Evolutionary conservation across 305 asterid genomes (phyloP).

Genomic region (Caryopteris hybrid): DNA sequence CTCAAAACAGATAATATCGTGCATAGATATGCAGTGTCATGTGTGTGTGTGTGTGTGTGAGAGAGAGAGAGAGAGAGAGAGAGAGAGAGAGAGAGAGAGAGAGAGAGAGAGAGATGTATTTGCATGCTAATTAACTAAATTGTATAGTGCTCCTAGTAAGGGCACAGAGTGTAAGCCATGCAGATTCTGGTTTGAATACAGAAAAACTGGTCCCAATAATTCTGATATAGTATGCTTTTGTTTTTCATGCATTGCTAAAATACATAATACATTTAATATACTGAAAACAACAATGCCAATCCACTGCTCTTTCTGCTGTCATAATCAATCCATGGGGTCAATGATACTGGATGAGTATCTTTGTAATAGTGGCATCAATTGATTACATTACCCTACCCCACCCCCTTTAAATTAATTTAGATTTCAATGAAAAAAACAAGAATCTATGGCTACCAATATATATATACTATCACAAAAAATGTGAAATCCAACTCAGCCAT

Average conservation of each 20-base stretch:
- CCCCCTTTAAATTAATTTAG: too few species aligned
- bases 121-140: neutral
- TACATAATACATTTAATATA: conserved; percentile 21
- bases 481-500: conserved; percentile 38
- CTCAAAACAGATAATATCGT: too few species aligned
- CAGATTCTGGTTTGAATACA: conserved; percentile 20
- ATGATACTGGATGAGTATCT: conserved; percentile 30
- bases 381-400: conserved; percentile 25
- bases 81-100: neutral
- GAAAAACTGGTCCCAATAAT: conserved; percentile 32
- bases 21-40: too few species aligned
- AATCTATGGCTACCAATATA: conserved; percentile 25
- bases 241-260: conserved; percentile 22
- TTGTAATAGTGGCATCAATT: conserved; percentile 24
- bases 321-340: conserved; percentile 35
- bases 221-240: conserved; percentile 22
- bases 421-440: neutral
- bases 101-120: neutral
- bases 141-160: conserved; percentile 18
- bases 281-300: conserved; percentile 34
- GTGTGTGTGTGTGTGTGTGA: too few species aligned
- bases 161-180: conserved; percentile 30
- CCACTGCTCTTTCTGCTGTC: conserved; percentile 34
- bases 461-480: conserved; percentile 14
- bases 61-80: too few species aligned